Evolutionary conservation across 768 basidiomycete genomes (phyloP).

Genomic region (Jaapia argillacea): DNA sequence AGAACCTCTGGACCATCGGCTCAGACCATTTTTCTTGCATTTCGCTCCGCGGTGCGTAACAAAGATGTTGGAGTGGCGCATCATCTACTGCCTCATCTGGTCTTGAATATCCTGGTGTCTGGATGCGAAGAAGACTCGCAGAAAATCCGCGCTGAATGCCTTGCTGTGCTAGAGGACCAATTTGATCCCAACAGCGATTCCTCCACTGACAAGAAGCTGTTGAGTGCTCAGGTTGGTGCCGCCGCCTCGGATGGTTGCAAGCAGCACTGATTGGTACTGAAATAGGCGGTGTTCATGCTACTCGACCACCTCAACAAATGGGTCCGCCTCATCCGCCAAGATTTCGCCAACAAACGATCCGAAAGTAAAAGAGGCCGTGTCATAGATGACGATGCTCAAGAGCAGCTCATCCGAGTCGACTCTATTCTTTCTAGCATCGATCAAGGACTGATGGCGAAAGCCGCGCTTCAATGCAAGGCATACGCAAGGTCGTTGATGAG

Average conservation of each 20-base stretch:
- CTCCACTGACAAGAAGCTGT: constrained; percentile 67
- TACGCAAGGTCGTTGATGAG: constrained; percentile 92
- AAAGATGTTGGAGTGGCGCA: constrained; percentile 95
- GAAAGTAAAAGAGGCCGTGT: constrained; percentile 38
- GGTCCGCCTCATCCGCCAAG: constrained; percentile 68
- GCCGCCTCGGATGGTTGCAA: neutral
- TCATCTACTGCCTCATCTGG: constrained; percentile 84
- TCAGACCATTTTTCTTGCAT: constrained; percentile 63
- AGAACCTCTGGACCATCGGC: constrained; percentile 49
- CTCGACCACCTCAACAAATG: constrained; percentile 93
- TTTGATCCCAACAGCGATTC: constrained; percentile 50
- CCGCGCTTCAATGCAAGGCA: constrained; percentile 89
- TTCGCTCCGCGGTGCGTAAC: constrained; percentile 68
- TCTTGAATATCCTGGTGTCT: constrained; percentile 75
- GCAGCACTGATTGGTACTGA: neutral
- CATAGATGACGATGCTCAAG: constrained; percentile 30
- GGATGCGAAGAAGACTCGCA: constrained; percentile 52
- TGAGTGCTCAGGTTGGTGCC: constrained; percentile 87
- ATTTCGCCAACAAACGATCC: constrained; percentile 32
- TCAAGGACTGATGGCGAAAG: constrained; percentile 82
- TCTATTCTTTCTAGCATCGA: constrained; percentile 78
- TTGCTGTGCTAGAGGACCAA: constrained; percentile 81
- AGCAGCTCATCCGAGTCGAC: constrained; percentile 65
- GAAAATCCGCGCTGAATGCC: constrained; percentile 65
- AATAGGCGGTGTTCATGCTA: constrained; percentile 83